phyloP scores from a whole-genome alignment of 179 eudicot genomes.

The Heliamphora pulchella region DNA sequence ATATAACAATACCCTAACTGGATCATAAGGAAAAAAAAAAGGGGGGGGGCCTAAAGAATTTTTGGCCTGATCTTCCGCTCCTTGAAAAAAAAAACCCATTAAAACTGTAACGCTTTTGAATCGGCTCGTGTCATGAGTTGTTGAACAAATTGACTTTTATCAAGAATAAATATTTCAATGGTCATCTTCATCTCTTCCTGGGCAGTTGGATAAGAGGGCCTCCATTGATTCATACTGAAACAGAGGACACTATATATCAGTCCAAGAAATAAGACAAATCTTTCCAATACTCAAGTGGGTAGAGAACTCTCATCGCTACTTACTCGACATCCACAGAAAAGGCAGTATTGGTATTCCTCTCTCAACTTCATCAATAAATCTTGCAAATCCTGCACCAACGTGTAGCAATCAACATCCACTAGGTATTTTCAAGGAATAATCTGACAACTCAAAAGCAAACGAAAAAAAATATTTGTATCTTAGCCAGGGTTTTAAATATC shows the following conservation, averaged over 20 bases:
- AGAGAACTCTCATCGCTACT: constrained; percentile 4
- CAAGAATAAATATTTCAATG: constrained; percentile 27
- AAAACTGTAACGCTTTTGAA: too few species aligned
- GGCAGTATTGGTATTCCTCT: constrained; percentile 76
- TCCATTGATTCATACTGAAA: constrained; percentile 80
- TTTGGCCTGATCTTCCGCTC: too few species aligned
- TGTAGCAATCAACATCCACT: background rate
- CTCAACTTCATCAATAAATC: constrained; percentile 61
- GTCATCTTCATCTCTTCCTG: constrained; percentile 80
- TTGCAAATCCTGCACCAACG: constrained; percentile 58
- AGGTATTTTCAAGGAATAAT: background rate
- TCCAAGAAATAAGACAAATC: background rate
- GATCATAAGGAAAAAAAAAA: too few species aligned
- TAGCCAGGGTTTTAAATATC: too few species aligned
- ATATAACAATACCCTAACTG: too few species aligned
- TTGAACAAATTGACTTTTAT: background rate
- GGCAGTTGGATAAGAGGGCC: constrained; percentile 59
- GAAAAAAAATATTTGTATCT: background rate
- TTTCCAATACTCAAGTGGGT: background rate
- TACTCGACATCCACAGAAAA: constrained; percentile 91
- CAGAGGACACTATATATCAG: background rate
- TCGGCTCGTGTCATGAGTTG: background rate
- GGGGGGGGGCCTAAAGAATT: too few species aligned
- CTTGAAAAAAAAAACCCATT: too few species aligned
- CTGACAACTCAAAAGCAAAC: background rate